Evolutionary conservation across 176 grass and related monocot species (phyloP).

Genomic region (Cymbopogon citratus): DNA sequence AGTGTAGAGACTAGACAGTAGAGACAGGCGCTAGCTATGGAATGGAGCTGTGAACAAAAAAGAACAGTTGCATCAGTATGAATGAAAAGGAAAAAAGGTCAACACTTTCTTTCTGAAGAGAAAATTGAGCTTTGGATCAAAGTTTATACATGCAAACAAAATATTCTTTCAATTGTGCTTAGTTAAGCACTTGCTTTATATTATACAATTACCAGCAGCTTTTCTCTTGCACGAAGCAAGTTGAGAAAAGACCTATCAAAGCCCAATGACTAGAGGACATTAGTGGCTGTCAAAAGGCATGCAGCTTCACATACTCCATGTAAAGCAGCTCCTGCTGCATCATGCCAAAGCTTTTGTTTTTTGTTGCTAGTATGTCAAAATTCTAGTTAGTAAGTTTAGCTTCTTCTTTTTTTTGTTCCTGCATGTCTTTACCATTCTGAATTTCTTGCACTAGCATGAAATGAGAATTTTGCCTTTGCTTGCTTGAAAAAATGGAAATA

Average conservation of each 20-base stretch:
- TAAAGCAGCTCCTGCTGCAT: not conserved
- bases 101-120: not conserved
- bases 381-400: not conserved
- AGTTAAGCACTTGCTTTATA: not conserved
- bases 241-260: constrained; percentile 64
- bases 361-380: not conserved
- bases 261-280: constrained; percentile 43
- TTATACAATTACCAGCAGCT: not conserved
- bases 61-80: constrained; percentile 24
- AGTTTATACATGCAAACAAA: not conserved
- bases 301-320: not conserved
- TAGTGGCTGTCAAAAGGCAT: constrained; percentile 33
- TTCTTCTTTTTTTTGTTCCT: not conserved
- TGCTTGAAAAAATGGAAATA: not conserved
- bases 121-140: not conserved
- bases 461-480: not conserved
- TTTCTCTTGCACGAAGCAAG: constrained; percentile 38
- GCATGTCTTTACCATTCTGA: not conserved
- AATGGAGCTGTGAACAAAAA: constrained; percentile 30
- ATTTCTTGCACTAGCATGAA: not conserved
- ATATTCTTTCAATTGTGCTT: not conserved
- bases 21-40: not conserved
- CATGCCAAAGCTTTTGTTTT: not conserved
- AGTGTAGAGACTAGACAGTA: not conserved
- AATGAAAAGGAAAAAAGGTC: not conserved